A percentile compares a stretch with the other conserved stretches of the same genome.
Evolutionary conservation across 495 filamentous ascomycete species (phyloP).

Genomic region (Aspergillus taichungensis): DNA sequence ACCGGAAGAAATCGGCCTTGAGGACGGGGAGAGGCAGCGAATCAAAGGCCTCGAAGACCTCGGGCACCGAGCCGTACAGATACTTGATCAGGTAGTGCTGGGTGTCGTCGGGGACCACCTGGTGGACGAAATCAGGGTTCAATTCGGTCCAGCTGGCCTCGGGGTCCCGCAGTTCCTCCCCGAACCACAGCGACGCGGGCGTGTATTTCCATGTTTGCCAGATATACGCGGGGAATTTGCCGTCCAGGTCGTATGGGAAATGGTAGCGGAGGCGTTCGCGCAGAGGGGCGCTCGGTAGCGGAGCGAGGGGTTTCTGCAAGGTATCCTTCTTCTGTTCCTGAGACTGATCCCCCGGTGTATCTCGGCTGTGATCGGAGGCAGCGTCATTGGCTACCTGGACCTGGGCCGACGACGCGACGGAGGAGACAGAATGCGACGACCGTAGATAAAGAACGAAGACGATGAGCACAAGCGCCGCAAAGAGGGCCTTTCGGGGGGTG

Average conservation of each 20-base stretch:
- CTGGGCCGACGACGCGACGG: slow-evolving; percentile 12
- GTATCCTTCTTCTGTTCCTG: slow-evolving; percentile 11
- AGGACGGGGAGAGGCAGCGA: slow-evolving; percentile 78
- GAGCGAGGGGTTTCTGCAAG: slow-evolving; percentile 26
- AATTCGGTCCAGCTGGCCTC: slow-evolving; percentile 89
- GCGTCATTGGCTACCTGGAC: slow-evolving; percentile 12
- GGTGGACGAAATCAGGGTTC: slow-evolving; percentile 88
- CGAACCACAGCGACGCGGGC: slow-evolving; percentile 72
- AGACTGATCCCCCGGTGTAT: slow-evolving; percentile 5
- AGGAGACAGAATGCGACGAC: slow-evolving; percentile 42
- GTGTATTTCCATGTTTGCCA: slow-evolving; percentile 99
- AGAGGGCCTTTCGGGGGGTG: slow-evolving; percentile 63
- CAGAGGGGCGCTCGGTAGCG: slow-evolving; percentile 43
- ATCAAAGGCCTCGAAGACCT: slow-evolving; percentile 87
- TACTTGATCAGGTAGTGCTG: slow-evolving; percentile 73
- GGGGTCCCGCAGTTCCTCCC: slow-evolving; percentile 59
- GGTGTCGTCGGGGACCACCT: slow-evolving; percentile 88
- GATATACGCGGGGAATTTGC: slow-evolving; percentile 91
- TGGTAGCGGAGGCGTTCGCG: slow-evolving; percentile 83
- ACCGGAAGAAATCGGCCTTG: slow-evolving; percentile 98
- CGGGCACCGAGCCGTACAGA: slow-evolving; percentile 79
- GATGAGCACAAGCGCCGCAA: slow-evolving; percentile 59
- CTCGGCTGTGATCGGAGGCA: slow-evolving; percentile 1
- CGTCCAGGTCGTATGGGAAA: slow-evolving; percentile 82
- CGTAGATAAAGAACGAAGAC: slow-evolving; percentile 63